These are phyloP conservation scores for Fallopia convolvulus DNA, from an alignment of 148 eudicot genomes.

Conservation along the genomic window DNA sequence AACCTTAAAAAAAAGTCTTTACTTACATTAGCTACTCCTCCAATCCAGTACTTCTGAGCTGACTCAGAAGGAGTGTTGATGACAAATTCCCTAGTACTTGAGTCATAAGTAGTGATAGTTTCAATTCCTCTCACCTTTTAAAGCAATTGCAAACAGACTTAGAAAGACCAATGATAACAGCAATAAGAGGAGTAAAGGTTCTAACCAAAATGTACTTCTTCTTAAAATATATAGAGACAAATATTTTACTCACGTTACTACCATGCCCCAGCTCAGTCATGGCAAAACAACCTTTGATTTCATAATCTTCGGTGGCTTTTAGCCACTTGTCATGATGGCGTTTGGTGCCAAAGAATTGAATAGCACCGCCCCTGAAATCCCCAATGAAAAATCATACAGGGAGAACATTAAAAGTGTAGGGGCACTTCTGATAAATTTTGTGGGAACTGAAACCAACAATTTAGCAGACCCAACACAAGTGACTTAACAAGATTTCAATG, in stretches of 20 bases:
- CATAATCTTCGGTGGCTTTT: constrained; percentile 53
- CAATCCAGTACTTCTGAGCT: constrained; percentile 96
- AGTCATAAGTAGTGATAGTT: constrained; percentile 74
- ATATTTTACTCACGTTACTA: constrained; percentile 83
- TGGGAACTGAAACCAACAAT: no score
- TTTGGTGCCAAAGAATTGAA: constrained; percentile 77
- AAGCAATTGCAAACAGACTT: not conserved
- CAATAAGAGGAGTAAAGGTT: not conserved
- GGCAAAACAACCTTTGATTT: constrained; percentile 85
- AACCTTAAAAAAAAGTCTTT: not conserved
- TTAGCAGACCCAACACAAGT: no score
- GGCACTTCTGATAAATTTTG: not conserved
- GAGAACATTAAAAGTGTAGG: no score
- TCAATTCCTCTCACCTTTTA: constrained; percentile 87
- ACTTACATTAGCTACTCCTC: constrained; percentile 90
- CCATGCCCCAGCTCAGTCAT: constrained; percentile 99
- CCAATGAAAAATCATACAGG: not conserved
- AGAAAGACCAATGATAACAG: no score
- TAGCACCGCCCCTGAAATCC: constrained; percentile 79
- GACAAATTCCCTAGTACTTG: constrained; percentile 61
- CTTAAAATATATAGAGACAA: no score
- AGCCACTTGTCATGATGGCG: constrained; percentile 95
- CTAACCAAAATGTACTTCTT: no score
- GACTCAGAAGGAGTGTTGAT: constrained; percentile 89
- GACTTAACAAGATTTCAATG: no score